Evolutionary conservation across 1,284 basidiomycete species (phyloP), one percentile per base, ranked within the genome.

Genomic region (Xerocomus minutiporus): DNA sequence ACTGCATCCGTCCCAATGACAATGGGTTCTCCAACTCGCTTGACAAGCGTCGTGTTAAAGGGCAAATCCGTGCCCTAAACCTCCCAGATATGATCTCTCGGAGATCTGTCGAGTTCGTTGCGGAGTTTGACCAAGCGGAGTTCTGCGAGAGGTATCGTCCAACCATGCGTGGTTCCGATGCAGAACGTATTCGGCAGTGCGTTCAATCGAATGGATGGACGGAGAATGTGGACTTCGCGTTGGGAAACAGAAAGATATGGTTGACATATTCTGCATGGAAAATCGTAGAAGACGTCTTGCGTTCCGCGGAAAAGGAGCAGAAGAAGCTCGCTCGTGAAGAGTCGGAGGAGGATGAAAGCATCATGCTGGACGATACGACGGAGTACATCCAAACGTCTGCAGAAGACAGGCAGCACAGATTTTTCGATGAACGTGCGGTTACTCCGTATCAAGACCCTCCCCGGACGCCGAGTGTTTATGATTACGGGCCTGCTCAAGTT

Each of bases 1-100:
- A 84, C 1, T 93, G 92, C 62, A 83, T 97, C 55, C 83, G 91
- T 5, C 93, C 94, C 1, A 97, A 96, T 71, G 94, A 97, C 68
- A 91, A 88, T 0, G 81, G 83, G 12, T 86, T 88, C 4, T 80
- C 92, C 13, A 92, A 93, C 63, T 91, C 90, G 20, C 88, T 95
- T 65, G 93, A 97, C 71, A 88, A 89, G 65, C 83, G 88, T 8
- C 79, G 90, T 8, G 87, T 96, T 51, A 88, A 90, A 66, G 72
- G 80, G 0, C 94, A 97, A 67, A 81, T 97, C 31, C 78, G 82
- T 7, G 75, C 85, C 1, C 73, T 93, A 12, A 80, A 89, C 23
- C 74, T 97, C 2, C 83, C 91, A 0, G 88, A 93, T 60, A 65
- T 93, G 34, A 76, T 88, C 23, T 77, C 84, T 1, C 77, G 89